Evolutionary conservation across 1,284 basidiomycete species (phyloP), one percentile per base, ranked within the genome.

Genomic region (Gomphus bonarii): DNA sequence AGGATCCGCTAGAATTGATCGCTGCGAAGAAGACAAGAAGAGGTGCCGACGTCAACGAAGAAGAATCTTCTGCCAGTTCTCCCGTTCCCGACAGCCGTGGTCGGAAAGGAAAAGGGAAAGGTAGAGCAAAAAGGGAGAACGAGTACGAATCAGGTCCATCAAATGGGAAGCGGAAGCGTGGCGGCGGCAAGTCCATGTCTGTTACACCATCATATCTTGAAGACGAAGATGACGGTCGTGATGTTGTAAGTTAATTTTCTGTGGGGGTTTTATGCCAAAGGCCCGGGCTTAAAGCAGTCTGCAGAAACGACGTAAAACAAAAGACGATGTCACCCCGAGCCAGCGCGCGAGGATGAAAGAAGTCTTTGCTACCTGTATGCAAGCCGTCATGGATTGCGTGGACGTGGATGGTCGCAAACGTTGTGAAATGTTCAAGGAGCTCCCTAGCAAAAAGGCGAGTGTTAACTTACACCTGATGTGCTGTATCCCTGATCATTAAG

Each of bases 331-430:
- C 42, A 63, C 85, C 18, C 65, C 79, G 33, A 75, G 73, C 18
- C 66, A 82, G 49, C 80, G 82, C 52, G 85, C 90, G 40, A 82
- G 80, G 66, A 85, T 94, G 85, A 92, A 91, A 74, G 86, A 85
- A 63, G 82, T 85, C 6, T 91, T 94, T 70, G 81, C 82, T 59
- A 85, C 88, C 62, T 87, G 88, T 67, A 81, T 88, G 68, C 82
- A 82, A 59, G 85, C 89, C n/a, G 85, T 94, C 30, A 73, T 87
- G 58, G 78, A 76, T 57, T 85, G 86, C 63, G 81, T 87, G 64
- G 88, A 88, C 61, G 79, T 81, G 3, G 79, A 77, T 47, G 85
- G 86, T 55, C 81, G 89, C 60, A 83, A 84, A 65, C 85, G 90
- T 40, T 91, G 90, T 65, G 86, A 88, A 59, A 79, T 92, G 58